Conservation (phyloP, 2,329 filamentous ascomycete species). For the Gremmenia infestans region DNA sequence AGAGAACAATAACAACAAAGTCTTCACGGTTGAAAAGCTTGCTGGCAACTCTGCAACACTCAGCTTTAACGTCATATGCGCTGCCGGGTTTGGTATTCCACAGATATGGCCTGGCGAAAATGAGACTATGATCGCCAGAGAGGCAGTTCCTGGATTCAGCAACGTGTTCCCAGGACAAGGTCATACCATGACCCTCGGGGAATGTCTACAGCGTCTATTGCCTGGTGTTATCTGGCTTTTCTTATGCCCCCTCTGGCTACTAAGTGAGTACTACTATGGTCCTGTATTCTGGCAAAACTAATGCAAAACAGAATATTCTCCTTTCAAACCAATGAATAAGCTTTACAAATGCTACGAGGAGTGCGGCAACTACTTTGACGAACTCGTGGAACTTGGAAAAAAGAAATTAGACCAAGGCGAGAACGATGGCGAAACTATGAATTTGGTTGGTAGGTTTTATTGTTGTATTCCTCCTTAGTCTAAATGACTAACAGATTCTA, state of each 20-base stretch:
- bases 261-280: conserved; percentile 31
- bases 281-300: not conserved
- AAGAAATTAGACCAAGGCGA: conserved; percentile 19
- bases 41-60: conserved; percentile 44
- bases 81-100: conserved; percentile 43
- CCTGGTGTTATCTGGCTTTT: conserved; percentile 44
- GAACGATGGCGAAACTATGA: conserved; percentile 21
- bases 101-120: conserved; percentile 39
- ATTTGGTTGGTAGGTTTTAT: conserved; percentile 19
- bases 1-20: conserved; percentile 4
- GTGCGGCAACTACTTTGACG: conserved; percentile 47
- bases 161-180: conserved; percentile 19
- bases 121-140: conserved; percentile 16
- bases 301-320: conserved; percentile 24
- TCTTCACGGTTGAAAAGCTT: conserved; percentile 36
- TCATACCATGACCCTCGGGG: conserved; percentile 44
- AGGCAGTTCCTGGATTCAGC: conserved; percentile 17
- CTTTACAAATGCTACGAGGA: conserved; percentile 39
- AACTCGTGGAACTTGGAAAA: conserved; percentile 38
- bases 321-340: conserved; percentile 37
- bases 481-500: conserved; percentile 2
- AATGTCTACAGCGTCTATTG: conserved; percentile 42
- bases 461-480: not conserved
- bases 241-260: conserved; percentile 39
- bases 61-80: conserved; percentile 49